A percentile compares a stretch with the other conserved stretches of the same genome.
phyloP scores from a whole-genome alignment of 129 eudicot species.

The Smallanthus sonchifolius region DNA sequence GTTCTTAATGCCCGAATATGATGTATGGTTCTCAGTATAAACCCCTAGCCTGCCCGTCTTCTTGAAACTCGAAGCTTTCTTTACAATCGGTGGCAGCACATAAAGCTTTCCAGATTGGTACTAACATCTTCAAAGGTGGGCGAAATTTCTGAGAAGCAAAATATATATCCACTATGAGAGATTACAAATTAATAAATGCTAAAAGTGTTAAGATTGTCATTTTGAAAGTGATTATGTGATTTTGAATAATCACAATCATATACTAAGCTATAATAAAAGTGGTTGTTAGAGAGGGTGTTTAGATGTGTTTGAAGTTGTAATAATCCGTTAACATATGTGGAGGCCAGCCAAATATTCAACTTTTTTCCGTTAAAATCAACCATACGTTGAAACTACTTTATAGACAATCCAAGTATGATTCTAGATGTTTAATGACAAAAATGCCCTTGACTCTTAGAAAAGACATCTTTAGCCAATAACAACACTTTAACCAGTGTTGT shows the following conservation, averaged over 20 bases:
- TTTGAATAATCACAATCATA: neutral
- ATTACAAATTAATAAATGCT: neutral
- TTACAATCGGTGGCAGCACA: constrained; percentile 30
- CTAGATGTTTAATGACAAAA: neutral
- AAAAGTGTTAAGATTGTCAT: neutral
- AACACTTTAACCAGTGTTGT: too few relatives aligned
- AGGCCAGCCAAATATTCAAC: neutral
- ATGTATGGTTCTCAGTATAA: neutral
- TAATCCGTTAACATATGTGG: neutral
- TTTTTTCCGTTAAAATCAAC: neutral
- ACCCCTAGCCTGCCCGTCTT: constrained; percentile 2
- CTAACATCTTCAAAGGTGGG: constrained; percentile 71
- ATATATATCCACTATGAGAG: neutral
- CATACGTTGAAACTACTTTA: neutral
- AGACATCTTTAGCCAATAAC: neutral
- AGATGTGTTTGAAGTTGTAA: neutral
- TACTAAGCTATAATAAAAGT: neutral
- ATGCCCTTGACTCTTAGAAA: neutral
- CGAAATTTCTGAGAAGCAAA: constrained; percentile 50
- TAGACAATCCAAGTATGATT: neutral
- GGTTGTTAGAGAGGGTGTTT: neutral
- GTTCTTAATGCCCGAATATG: neutral
- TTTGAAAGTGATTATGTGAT: neutral
- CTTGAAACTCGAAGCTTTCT: constrained; percentile 26
- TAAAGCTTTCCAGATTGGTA: constrained; percentile 36